phyloP scores from a whole-genome alignment of 257 asterid species.

The Gynochthodes officinalis region DNA sequence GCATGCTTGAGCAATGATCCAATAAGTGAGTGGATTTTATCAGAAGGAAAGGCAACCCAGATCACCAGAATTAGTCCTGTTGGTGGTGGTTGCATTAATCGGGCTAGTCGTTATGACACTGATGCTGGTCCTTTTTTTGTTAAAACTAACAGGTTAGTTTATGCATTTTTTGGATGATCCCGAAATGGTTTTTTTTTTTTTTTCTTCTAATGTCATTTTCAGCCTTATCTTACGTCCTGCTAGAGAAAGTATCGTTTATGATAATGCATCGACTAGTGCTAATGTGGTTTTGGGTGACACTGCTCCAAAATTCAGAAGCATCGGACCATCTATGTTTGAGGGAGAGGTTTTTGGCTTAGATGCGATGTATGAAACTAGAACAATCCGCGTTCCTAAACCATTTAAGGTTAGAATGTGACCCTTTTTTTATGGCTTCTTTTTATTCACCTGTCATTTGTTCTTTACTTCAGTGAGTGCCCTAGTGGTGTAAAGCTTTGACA shows the following conservation, averaged over 20 bases:
- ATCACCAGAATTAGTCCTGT: conserved; percentile 69
- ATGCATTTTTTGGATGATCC: neutral
- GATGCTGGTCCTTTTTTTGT: conserved; percentile 87
- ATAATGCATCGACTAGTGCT: neutral
- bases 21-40: conserved; percentile 75
- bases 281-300: neutral
- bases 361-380: conserved; percentile 77
- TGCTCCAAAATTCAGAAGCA: conserved; percentile 46
- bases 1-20: conserved; percentile 81
- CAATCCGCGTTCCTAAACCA: conserved; percentile 88
- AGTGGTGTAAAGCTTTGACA: neutral
- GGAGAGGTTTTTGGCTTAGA: conserved; percentile 92
- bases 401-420: conserved; percentile 48
- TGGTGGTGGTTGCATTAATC: conserved; percentile 94
- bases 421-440: conserved; percentile 4
- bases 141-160: conserved; percentile 69
- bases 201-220: neutral
- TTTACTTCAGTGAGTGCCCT: neutral
- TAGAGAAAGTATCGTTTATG: neutral
- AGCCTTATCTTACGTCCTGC: neutral
- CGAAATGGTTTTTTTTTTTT: neutral
- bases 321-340: conserved; percentile 85
- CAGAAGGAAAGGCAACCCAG: conserved; percentile 86
- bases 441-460: neutral
- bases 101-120: conserved; percentile 74